Base-by-base conservation (phyloP, 805 yeast species). In the Metschnikowia santaceciliae region DNA sequence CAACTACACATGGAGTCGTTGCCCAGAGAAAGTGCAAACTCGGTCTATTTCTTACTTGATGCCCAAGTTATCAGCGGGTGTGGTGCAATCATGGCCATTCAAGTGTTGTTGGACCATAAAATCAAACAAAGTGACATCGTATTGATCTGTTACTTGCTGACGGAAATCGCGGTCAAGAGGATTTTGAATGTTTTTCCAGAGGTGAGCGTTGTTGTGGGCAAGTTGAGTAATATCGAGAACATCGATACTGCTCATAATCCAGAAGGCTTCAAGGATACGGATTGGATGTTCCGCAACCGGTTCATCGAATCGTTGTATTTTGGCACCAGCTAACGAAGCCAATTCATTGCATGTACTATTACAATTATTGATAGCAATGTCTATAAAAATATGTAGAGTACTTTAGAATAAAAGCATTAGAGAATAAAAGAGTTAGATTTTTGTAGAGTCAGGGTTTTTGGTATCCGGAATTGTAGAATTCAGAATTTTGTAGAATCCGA, bases 61-160 rank as follows among this genome's bases (percentile, higher is more conserved):
- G 89, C 96, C 0, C 97, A 92, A 64, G 76, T 90, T 45, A 84
- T 89, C 32, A 84, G 96, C 32, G 99, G 98, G 2, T 96, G 97
- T 0, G 96, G 96, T 0, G 84, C 91, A 1, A 86, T 90, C 40
- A 94, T 92, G 98, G 96, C 97, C 0, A 81, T 89, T 42, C 94
- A 90, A 60, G 90, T 92, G 3, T 70, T 92, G 45, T 58, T 88
- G 14, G 98, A 92, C 62, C 95, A 92, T 63, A 86, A 84, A 6
- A 84, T 89, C 20, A 59, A 65, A 7, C 77, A 79, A 45, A 70
- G 75, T 32, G 78, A 86, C 56, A 86, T 94, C 20, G 78, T 84
- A 2, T 74, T 90, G 48, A 82, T 90, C 11, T 71, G 85, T 4
- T 88, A 87, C 61, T 66, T 86, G 47, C 87, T 90, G n/a, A 82